Conservation (phyloP, 2,329 filamentous ascomycete genomes). For the Onygenales sp. region DNA sequence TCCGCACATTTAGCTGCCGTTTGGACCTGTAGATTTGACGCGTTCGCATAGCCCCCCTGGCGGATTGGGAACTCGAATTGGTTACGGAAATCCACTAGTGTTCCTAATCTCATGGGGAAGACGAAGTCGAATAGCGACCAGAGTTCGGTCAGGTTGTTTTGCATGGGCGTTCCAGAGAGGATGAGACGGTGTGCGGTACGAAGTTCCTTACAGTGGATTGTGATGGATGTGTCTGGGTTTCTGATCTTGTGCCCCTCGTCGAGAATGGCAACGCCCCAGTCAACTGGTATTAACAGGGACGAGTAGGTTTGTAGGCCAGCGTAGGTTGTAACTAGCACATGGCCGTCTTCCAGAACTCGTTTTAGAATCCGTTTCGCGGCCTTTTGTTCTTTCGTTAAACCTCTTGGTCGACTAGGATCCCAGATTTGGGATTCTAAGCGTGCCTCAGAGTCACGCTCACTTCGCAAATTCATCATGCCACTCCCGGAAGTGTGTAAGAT, state of each 20-base stretch:
- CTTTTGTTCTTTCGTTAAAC: slow-evolving; percentile 46
- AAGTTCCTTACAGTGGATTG: slow-evolving; percentile 88
- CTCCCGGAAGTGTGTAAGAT: slow-evolving; percentile 93
- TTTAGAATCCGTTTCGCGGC: slow-evolving; percentile 73
- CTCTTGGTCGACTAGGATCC: slow-evolving; percentile 32
- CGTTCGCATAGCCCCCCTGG: slow-evolving; percentile 88
- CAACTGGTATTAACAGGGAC: slow-evolving; percentile 66
- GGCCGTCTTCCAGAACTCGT: slow-evolving; percentile 71
- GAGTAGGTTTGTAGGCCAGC: slow-evolving; percentile 90
- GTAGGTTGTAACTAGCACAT: slow-evolving; percentile 93
- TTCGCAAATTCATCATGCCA: slow-evolving; percentile 76
- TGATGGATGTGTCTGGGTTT: slow-evolving; percentile 91
- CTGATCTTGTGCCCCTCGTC: slow-evolving; percentile 98
- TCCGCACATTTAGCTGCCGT: slow-evolving; percentile 91
- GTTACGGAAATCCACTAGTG: slow-evolving; percentile 77
- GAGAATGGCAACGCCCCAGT: slow-evolving; percentile 89
- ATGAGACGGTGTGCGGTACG: slow-evolving; percentile 86
- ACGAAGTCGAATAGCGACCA: slow-evolving; percentile 99
- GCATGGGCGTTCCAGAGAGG: slow-evolving; percentile 91
- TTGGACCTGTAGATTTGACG: slow-evolving; percentile 86
- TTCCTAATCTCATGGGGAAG: slow-evolving; percentile 90
- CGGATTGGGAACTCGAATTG: slow-evolving; percentile 93
- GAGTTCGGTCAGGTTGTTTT: slow-evolving; percentile 89
- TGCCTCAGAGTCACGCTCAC: slow-evolving; percentile 53
- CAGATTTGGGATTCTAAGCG: slow-evolving; percentile 50